Evolutionary conservation across 2,329 filamentous ascomycete species (phyloP).

Genomic region (Pezicula neosporulosa): DNA sequence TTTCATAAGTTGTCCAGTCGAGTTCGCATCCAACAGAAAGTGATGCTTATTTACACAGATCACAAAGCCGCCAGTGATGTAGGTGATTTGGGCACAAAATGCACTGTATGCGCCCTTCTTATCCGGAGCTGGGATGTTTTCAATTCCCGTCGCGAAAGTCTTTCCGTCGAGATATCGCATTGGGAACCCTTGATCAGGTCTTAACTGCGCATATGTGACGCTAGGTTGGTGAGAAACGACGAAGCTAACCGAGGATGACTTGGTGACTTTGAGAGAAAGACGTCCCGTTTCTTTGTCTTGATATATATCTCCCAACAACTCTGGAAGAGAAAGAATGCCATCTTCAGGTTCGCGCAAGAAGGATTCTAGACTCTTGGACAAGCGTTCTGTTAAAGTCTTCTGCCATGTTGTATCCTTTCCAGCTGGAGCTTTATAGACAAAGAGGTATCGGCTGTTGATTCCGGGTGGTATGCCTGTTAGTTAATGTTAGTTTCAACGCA

Average conservation of each 20-base stretch:
- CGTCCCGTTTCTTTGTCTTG: constrained; percentile 1
- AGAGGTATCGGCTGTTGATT: constrained; percentile 6
- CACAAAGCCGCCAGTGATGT: constrained; percentile 6
- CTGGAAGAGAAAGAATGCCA: neutral
- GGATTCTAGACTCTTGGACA: constrained; percentile 2
- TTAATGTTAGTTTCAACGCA: neutral
- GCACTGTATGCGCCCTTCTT: neutral
- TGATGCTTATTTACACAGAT: constrained; percentile 6
- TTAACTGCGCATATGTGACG: constrained; percentile 1
- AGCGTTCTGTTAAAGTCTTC: constrained; percentile 1
- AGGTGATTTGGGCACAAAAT: constrained; percentile 7
- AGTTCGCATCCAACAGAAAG: constrained; percentile 5
- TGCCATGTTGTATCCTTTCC: neutral
- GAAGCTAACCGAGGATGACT: constrained; percentile 3
- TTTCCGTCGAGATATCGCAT: constrained; percentile 2
- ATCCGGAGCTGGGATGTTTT: constrained; percentile 1
- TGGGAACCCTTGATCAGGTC: constrained; percentile 3
- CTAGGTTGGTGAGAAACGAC: constrained; percentile 1
- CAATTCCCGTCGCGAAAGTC: constrained; percentile 2
- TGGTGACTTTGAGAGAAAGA: constrained; percentile 3
- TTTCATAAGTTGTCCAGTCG: constrained; percentile 1
- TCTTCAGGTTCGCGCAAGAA: constrained; percentile 5
- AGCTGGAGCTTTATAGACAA: constrained; percentile 3
- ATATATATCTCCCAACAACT: constrained; percentile 4
- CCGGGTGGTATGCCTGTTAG: neutral